phyloP scores from a whole-genome alignment of 2,329 filamentous ascomycete genomes.

The Penicillium sp. region DNA sequence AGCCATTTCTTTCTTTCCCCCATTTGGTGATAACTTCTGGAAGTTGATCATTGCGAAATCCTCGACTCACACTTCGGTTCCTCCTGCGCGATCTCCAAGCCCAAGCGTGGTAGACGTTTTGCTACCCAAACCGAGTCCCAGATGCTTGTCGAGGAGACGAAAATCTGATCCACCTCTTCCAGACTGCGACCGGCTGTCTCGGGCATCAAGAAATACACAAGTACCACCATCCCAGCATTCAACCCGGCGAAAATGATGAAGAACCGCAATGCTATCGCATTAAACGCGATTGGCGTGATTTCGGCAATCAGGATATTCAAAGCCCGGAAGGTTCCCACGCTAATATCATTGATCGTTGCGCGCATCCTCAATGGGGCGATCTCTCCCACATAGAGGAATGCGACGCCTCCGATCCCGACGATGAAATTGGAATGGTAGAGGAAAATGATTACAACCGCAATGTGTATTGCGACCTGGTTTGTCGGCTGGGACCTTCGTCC shows the following conservation, averaged over 20 bases:
- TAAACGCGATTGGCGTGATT: conserved; percentile 11
- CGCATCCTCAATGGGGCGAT: conserved; percentile 11
- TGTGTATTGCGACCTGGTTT: conserved; percentile 14
- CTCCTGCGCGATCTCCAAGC: not conserved
- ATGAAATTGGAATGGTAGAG: conserved; percentile 12
- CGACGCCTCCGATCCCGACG: conserved; percentile 9
- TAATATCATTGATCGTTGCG: conserved; percentile 12
- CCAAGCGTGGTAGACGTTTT: not conserved
- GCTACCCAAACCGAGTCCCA: conserved; percentile 13
- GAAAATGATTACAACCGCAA: conserved; percentile 15
- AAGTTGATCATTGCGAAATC: not conserved
- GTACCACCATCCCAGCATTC: conserved; percentile 5
- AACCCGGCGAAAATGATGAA: conserved; percentile 14
- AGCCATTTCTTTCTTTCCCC: not conserved
- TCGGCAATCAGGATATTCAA: conserved; percentile 10
- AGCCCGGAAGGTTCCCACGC: conserved; percentile 5
- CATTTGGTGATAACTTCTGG: too few species aligned
- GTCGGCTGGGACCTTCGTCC: conserved; percentile 14
- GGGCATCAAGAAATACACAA: conserved; percentile 12
- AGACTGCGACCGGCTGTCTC: conserved; percentile 13
- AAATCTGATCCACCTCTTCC: conserved; percentile 15
- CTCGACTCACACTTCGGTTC: not conserved
- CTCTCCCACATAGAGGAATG: conserved; percentile 13
- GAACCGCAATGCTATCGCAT: conserved; percentile 10
- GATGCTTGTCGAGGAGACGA: conserved; percentile 8